Conservation (phyloP, 2,329 filamentous ascomycete genomes). For the Emmonsiellopsis sp. region DNA sequence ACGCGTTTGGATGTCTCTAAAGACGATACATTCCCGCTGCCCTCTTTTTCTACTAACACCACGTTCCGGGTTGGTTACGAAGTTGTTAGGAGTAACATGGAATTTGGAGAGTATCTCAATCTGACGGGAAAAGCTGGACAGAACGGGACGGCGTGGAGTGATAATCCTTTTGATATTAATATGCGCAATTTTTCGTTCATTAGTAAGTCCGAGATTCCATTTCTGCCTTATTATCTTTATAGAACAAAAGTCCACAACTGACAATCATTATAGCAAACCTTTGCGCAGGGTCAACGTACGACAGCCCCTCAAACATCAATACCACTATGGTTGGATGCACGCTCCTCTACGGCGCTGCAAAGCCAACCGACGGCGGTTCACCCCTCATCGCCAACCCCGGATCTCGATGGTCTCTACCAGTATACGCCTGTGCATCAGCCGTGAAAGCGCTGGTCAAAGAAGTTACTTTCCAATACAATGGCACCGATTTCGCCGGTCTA, state of each 20-base stretch:
- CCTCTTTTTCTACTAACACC: background rate
- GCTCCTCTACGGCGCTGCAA: constrained; percentile 32
- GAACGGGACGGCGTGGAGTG: background rate
- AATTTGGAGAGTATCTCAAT: constrained; percentile 7
- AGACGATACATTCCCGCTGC: constrained; percentile 1
- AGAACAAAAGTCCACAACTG: background rate
- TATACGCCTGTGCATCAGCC: constrained; percentile 37
- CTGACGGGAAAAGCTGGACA: background rate
- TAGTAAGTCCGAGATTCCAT: background rate
- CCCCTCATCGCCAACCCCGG: constrained; percentile 30
- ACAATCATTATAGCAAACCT: background rate
- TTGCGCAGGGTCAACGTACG: constrained; percentile 17
- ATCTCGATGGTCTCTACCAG: constrained; percentile 32
- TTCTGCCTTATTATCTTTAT: background rate
- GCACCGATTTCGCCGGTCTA: constrained; percentile 28
- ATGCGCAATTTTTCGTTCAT: constrained; percentile 3
- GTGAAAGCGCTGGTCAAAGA: constrained; percentile 38
- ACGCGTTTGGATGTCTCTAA: constrained; percentile 3
- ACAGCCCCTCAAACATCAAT: constrained; percentile 32
- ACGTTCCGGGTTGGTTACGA: constrained; percentile 5
- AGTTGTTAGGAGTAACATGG: background rate
- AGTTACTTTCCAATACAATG: constrained; percentile 35
- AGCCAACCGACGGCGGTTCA: constrained; percentile 24
- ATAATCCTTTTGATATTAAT: constrained; percentile 3
- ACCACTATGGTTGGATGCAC: constrained; percentile 34